Conservation (phyloP, 208 protist species). For the Wallacemonas sp. region DNA sequence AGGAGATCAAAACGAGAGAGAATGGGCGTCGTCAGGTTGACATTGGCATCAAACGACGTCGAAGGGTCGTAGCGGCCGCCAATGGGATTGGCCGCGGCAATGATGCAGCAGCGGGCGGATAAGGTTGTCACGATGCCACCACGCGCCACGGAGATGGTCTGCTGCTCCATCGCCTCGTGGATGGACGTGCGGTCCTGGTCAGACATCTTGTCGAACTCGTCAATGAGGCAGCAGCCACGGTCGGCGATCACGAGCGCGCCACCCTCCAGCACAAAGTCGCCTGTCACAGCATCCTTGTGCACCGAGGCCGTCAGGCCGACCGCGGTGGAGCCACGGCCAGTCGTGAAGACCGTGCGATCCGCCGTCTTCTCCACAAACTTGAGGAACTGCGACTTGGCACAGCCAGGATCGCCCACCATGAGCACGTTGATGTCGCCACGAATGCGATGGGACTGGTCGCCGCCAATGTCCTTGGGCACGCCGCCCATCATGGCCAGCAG, state of each 20-base stretch:
- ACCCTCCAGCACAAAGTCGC: constrained; percentile 99
- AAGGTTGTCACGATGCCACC: constrained; percentile 99
- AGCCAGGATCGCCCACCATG: constrained; percentile 99
- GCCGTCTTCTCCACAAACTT: constrained; percentile 99
- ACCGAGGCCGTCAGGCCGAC: constrained; percentile 99
- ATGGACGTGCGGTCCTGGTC: constrained; percentile 98
- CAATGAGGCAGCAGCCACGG: constrained; percentile 98
- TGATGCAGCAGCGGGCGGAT: constrained; percentile 95
- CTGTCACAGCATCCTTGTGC: constrained; percentile 96
- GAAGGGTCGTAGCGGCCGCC: constrained; percentile 96
- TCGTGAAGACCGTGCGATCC: constrained; percentile 98
- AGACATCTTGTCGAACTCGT: constrained; percentile 99
- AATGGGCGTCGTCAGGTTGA: constrained; percentile 99
- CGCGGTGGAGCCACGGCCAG: constrained; percentile 97
- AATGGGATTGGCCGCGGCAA: constrained; percentile 99
- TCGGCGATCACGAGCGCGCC: constrained; percentile 99
- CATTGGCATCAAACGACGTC: constrained; percentile 96
- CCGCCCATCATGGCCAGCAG: constrained; percentile 98
- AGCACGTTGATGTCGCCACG: constrained; percentile 99
- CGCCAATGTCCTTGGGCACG: constrained; percentile 91
- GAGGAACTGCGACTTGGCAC: constrained; percentile 97
- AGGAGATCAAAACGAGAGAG: constrained; percentile 98
- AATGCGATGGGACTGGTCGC: constrained; percentile 95
- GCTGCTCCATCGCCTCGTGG: constrained; percentile 99
- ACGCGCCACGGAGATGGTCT: constrained; percentile 99